Evolutionary conservation across 2,329 filamentous ascomycete species (phyloP).

Genomic region (Cytospora piceae): DNA sequence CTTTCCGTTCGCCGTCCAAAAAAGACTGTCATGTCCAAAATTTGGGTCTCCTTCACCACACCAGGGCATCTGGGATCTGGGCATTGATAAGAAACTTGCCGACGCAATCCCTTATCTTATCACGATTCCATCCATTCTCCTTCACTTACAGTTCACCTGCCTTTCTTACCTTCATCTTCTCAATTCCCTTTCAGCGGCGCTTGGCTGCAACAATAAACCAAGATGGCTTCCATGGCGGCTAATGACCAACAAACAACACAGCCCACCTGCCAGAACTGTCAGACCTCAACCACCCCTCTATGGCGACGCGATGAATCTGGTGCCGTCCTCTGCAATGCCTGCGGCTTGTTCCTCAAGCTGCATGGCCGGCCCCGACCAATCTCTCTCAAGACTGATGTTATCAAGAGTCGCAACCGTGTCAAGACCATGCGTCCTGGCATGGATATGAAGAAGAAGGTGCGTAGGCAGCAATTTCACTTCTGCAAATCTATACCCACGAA

Average conservation of each 20-base stretch:
- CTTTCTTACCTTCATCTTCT: constrained; percentile 10
- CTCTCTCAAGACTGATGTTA: constrained; percentile 97
- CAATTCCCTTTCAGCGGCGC: constrained; percentile 13
- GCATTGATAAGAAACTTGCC: constrained; percentile 22
- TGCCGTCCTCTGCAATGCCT: constrained; percentile 96
- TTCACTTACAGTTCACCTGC: constrained; percentile 16
- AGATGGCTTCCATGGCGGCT: constrained; percentile 56
- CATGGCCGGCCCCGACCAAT: constrained; percentile 92
- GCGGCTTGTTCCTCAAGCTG: constrained; percentile 94
- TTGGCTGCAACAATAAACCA: constrained; percentile 32
- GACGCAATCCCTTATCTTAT: constrained; percentile 20
- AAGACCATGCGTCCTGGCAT: constrained; percentile 82
- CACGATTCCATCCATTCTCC: constrained; percentile 19
- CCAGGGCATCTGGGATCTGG: constrained; percentile 20
- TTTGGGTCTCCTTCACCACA: constrained; percentile 1
- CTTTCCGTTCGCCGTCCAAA: constrained; percentile 25
- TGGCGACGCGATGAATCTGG: constrained; percentile 98
- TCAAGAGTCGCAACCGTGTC: constrained; percentile 98
- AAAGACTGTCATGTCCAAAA: constrained; percentile 24
- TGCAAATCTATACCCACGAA: constrained; percentile 12
- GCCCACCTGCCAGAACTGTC: constrained; percentile 96
- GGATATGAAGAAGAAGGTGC: constrained; percentile 82
- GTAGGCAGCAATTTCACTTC: constrained; percentile 32
- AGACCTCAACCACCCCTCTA: constrained; percentile 91
- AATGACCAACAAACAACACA: constrained; percentile 68